Conservation (phyloP, 306 rosid genomes). For the Myrica gale region DNA sequence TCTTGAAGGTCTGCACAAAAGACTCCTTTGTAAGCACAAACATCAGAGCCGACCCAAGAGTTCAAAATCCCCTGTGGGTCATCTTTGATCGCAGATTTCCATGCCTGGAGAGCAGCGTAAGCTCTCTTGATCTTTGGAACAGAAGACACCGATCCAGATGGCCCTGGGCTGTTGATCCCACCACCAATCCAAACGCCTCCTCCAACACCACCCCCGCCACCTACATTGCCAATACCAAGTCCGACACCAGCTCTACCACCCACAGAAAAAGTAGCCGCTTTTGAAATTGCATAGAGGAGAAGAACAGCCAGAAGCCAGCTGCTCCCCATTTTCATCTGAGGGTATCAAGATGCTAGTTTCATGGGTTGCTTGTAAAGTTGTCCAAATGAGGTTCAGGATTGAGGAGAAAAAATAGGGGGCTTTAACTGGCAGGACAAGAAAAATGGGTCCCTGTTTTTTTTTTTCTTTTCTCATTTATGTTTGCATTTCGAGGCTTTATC, state of each 20-base stretch:
- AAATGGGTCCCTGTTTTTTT: conserved; percentile 18
- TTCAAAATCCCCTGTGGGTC: conserved; percentile 64
- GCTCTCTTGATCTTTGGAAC: conserved; percentile 48
- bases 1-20: conserved; percentile 60
- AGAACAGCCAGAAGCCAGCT: conserved; percentile 42
- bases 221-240: conserved; percentile 29
- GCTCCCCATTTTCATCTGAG: conserved; percentile 53
- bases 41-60: conserved; percentile 73
- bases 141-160: conserved; percentile 41
- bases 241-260: conserved; percentile 45
- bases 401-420: conserved; percentile 51
- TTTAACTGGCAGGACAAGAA: conserved; percentile 34
- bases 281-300: conserved; percentile 28
- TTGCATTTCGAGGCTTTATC: conserved; percentile 25
- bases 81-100: conserved; percentile 86
- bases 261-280: conserved; percentile 44
- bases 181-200: conserved; percentile 70
- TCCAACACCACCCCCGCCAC: conserved; percentile 30
- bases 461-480: conserved; percentile 18
- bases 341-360: conserved; percentile 22
- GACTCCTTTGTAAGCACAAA: conserved; percentile 86
- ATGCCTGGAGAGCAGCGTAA: conserved; percentile 74
- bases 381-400: conserved; percentile 46
- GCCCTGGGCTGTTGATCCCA: conserved; percentile 44
- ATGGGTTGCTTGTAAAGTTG: conserved; percentile 33